Evolutionary conservation across 2,329 filamentous ascomycete species (phyloP).

Genomic region (Ophiostoma tasmaniense): DNA sequence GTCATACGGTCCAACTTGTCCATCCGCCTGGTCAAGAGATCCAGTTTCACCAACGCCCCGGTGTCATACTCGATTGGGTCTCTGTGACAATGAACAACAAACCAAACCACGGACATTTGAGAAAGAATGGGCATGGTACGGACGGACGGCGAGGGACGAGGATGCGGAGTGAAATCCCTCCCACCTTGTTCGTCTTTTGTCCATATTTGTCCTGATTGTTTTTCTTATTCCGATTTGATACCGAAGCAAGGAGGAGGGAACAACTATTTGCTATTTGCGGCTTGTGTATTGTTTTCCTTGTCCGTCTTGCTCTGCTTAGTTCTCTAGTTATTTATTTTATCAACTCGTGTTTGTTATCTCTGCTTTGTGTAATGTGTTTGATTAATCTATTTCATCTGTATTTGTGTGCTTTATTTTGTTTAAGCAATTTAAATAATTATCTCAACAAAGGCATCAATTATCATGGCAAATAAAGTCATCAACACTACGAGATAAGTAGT

Average conservation of each 20-base stretch:
- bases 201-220: slow-evolving; percentile 7
- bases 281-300: slow-evolving; percentile 12
- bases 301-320: slow-evolving; percentile 2
- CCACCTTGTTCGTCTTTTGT: neutral
- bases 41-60: slow-evolving; percentile 1
- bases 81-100: slow-evolving; percentile 16
- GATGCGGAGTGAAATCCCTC: slow-evolving; percentile 10
- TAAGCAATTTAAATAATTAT: neutral
- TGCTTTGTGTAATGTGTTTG: neutral
- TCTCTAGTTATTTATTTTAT: slow-evolving; percentile 6
- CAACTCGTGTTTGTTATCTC: neutral
- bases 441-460: too few species aligned
- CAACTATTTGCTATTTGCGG: slow-evolving; percentile 15
- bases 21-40: neutral
- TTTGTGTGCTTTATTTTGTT: neutral
- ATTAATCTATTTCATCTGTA: too few species aligned
- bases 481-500: too few species aligned
- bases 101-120: slow-evolving; percentile 8
- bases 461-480: neutral
- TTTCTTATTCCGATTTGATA: slow-evolving; percentile 12
- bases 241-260: slow-evolving; percentile 15
- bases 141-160: neutral
- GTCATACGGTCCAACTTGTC: neutral
- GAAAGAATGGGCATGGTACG: slow-evolving; percentile 7
- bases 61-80: slow-evolving; percentile 18